phyloP scores from a whole-genome alignment of 2,329 filamentous ascomycete species.

The Macrophomina phaseolina region DNA sequence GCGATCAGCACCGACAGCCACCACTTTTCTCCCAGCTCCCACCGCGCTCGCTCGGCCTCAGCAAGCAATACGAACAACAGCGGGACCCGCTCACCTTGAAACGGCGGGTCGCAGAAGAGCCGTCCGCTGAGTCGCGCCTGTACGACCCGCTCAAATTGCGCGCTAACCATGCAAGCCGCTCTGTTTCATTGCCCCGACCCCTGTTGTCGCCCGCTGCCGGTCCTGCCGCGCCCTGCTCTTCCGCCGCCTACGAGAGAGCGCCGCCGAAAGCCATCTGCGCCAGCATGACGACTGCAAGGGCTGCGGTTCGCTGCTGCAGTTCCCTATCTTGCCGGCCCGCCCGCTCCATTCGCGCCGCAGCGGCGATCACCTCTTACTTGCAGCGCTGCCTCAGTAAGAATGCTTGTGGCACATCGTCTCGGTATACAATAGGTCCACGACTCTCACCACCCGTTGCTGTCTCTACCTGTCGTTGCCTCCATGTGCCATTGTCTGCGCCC shows the following conservation, averaged over 20 bases:
- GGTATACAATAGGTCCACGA: constrained; percentile 12
- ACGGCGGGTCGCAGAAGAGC: neutral
- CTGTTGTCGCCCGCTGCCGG: constrained; percentile 13
- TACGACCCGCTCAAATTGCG: constrained; percentile 12
- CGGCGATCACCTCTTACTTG: constrained; percentile 7
- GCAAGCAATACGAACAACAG: constrained; percentile 12
- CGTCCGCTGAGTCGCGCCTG: neutral
- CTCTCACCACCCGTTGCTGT: neutral
- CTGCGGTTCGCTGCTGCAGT: neutral
- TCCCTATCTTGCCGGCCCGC: neutral
- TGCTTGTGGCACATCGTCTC: neutral
- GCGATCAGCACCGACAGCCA: neutral
- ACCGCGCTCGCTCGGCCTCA: neutral
- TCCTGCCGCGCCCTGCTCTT: neutral
- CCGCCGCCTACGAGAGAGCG: neutral
- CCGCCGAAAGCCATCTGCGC: constrained; percentile 6
- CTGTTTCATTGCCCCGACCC: neutral
- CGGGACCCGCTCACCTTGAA: constrained; percentile 4
- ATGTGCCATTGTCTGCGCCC: neutral
- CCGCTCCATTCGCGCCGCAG: neutral
- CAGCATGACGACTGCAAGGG: constrained; percentile 12
- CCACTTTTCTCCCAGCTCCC: neutral
- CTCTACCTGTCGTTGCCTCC: constrained; percentile 1
- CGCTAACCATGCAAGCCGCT: constrained; percentile 14
- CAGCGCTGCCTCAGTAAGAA: constrained; percentile 11